A percentile compares a stretch with the other conserved stretches of the same genome.
Evolutionary conservation across 257 asterid species (phyloP).

Genomic region (Penstemon barbatus): DNA sequence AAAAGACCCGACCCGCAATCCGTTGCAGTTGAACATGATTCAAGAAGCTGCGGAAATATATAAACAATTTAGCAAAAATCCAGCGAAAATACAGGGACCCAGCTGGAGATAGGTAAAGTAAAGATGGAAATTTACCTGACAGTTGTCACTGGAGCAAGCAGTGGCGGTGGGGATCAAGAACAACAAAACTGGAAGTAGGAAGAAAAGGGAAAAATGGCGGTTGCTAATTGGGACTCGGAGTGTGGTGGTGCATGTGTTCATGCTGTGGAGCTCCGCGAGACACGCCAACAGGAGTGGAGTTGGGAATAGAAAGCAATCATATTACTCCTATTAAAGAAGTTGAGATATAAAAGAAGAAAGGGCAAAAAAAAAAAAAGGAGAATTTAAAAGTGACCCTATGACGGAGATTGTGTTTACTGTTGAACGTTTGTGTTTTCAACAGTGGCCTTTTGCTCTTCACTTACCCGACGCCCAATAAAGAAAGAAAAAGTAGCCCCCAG

Average conservation of each 20-base stretch:
- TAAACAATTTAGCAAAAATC: conserved; percentile 33
- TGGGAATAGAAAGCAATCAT: conserved; percentile 1
- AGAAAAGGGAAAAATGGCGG: conserved; percentile 19
- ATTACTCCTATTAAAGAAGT: too few relatives aligned
- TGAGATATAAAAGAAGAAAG: conserved; percentile 3
- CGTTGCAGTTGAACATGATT: conserved; percentile 64
- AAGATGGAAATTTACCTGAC: conserved; percentile 53
- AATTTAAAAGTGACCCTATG: background rate
- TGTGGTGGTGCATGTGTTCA: conserved; percentile 37
- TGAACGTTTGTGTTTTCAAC: conserved; percentile 6
- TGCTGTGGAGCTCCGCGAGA: conserved; percentile 37
- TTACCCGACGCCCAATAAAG: background rate
- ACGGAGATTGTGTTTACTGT: conserved; percentile 32
- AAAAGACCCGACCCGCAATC: conserved; percentile 81
- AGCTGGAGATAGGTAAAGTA: background rate
- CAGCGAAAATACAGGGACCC: background rate
- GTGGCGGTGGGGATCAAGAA: conserved; percentile 38
- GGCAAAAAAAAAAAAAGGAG: background rate
- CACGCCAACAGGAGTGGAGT: conserved; percentile 38
- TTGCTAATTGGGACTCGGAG: conserved; percentile 7
- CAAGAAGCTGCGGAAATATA: conserved; percentile 55
- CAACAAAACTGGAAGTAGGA: conserved; percentile 23
- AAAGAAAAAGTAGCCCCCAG: background rate
- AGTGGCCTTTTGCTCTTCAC: background rate
- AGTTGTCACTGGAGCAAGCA: conserved; percentile 66